Evolutionary conservation across 768 basidiomycete genomes (phyloP), one percentile per base, ranked within the genome.

Genomic region (Lentinula edodes): DNA sequence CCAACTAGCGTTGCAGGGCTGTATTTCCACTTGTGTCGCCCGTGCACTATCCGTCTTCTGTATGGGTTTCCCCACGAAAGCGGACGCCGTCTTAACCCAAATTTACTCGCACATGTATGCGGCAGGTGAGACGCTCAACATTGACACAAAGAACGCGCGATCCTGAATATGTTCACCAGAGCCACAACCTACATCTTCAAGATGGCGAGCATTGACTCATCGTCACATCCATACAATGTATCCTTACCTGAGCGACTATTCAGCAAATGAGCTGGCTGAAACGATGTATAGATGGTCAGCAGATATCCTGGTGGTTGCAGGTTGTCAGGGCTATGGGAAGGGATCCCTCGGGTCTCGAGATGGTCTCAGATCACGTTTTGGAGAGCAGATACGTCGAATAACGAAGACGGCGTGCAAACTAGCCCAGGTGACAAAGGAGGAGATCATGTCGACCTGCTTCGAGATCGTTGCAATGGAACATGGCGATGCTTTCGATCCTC

Each of bases 381-480:
- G 79, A 28, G 74, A 84, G 36, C 88, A 88, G 67, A 80, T 91
- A 8, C 81, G 80, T 20, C 81, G 87, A 16, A 86, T 92, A 46
- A 83, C 88, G 10, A 82, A 80, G 57, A 78, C 87, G 0, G 86
- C 86, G 20, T 82, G 82, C 68, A 79, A 79, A 62, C 74, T 92
- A 35, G 87, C 88, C 10, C 80, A 78, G 53, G 83, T 89, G 43
- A 80, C 83, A 39, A 76, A 83, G 53, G 89, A 92, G 66, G 89
- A 90, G 62, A 89, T 90, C 67, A 82, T 92, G 76, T 88, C 86
- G 2, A 88, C 89, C 2, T 85, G 80, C 61, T 92, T 91, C 66
- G 88, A 91, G 66, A 80, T 91, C 39, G 71, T 88, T 43, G 79
- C 83, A 18, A 81, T 84, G 1, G 85, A 88, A 61, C 78, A 81